Evolutionary conservation across 805 yeast genomes (phyloP).

Genomic region (Saccharomyces paradoxus): DNA sequence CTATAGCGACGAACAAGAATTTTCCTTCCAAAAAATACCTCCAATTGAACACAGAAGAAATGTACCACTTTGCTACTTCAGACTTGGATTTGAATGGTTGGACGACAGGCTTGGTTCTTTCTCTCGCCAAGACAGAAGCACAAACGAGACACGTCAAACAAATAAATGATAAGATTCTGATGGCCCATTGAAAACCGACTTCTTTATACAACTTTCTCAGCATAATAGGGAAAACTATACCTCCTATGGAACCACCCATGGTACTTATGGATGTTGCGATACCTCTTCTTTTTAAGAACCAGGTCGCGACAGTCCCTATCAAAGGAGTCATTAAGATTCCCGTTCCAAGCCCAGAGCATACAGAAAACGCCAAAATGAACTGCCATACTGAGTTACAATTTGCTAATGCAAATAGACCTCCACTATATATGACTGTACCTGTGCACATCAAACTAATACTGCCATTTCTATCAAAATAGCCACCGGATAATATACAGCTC

Average conservation of each 20-base stretch:
- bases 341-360: slow-evolving; percentile 50
- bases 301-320: slow-evolving; percentile 55
- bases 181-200: slow-evolving; percentile 55
- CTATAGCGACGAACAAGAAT: slow-evolving; percentile 36
- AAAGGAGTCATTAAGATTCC: slow-evolving; percentile 56
- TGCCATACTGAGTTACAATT: slow-evolving; percentile 47
- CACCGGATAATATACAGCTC: slow-evolving; percentile 49
- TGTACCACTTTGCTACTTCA: slow-evolving; percentile 24
- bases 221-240: slow-evolving; percentile 47
- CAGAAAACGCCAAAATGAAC: slow-evolving; percentile 51
- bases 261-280: slow-evolving; percentile 45
- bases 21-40: slow-evolving; percentile 36
- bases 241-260: slow-evolving; percentile 51
- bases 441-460: slow-evolving; percentile 36
- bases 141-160: slow-evolving; percentile 33
- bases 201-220: slow-evolving; percentile 41
- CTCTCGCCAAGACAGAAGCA: slow-evolving; percentile 35
- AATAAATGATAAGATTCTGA: slow-evolving; percentile 44
- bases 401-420: slow-evolving; percentile 54
- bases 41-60: slow-evolving; percentile 25
- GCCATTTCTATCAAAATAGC: slow-evolving; percentile 57
- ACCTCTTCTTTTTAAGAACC: slow-evolving; percentile 56
- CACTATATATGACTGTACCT: slow-evolving; percentile 40
- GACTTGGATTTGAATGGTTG: slow-evolving; percentile 34
- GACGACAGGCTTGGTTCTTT: slow-evolving; percentile 29